Percentiles rank a stretch among this genome's conserved stretches.
These are phyloP conservation scores for Pyrenophora graminea DNA, from an alignment of 2,329 filamentous ascomycete species.

Conservation along the genomic window DNA sequence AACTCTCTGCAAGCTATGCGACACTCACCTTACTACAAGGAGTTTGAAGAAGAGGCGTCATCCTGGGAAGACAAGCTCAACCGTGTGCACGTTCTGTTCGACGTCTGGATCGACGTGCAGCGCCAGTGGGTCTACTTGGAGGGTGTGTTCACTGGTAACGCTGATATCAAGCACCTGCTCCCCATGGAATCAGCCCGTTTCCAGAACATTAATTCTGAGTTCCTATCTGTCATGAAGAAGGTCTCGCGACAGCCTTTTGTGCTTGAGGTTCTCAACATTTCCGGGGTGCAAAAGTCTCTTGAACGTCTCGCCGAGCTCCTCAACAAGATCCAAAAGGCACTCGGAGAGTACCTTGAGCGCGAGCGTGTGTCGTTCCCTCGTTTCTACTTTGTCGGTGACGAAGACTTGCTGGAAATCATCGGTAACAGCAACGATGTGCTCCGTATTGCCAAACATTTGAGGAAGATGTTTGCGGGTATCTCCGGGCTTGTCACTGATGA, in stretches of 20 bases:
- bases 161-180: conserved; percentile 96
- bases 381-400: conserved; percentile 99
- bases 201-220: conserved; percentile 99
- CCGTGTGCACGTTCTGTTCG: conserved; percentile 93
- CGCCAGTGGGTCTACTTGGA: conserved; percentile 99
- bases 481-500: conserved; percentile 91
- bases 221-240: conserved; percentile 99
- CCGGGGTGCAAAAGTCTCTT: conserved; percentile 91
- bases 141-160: conserved; percentile 97
- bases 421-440: conserved; percentile 98
- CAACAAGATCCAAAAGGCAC: conserved; percentile 98
- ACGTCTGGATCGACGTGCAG: conserved; percentile 99
- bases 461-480: conserved; percentile 99
- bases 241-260: conserved; percentile 96
- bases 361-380: conserved; percentile 96
- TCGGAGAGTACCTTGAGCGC: conserved; percentile 97
- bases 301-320: conserved; percentile 95
- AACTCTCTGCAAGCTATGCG: conserved; percentile 98
- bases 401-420: conserved; percentile 97
- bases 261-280: conserved; percentile 92
- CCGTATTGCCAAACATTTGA: conserved; percentile 97
- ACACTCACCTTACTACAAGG: conserved; percentile 98
- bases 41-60: conserved; percentile 96
- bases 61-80: conserved; percentile 98
- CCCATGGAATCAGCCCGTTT: conserved; percentile 96